Base-by-base conservation (phyloP, 441 rosid genomes). In the Melastoma candidum region DNA sequence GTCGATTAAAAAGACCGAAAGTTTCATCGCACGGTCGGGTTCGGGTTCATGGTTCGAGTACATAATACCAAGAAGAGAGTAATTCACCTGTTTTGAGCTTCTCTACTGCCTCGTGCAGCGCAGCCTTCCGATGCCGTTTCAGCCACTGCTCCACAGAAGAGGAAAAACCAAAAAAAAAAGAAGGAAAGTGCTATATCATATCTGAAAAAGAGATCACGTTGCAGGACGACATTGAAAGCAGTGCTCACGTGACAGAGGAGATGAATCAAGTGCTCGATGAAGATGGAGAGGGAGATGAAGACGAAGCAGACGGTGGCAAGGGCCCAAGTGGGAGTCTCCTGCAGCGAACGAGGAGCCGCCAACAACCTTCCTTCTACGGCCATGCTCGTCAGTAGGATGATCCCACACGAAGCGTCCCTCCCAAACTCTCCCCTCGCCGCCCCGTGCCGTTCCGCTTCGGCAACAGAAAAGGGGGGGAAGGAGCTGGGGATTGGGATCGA, bases 261-360 rank as follows among this genome's bases (percentile, higher is more conserved):
- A 65, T 80, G 71, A 66, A 82, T 78, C 60, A 73, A 59, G 57
- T 73, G 75, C 58, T 84, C 89, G 36, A 84, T 51, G 26, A 74
- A 36, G 22, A 85, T 44, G 64, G 87, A 84, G 59, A 82, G 2
- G 8, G 63, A 57, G 54, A 84, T 76, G 66, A 81, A 69, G 65
- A 79, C 17, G 46, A 84, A 69, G 65, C 84, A 77, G 57, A 85
- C 83, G 14, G 72, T 59, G 4, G 89, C 89, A 3, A 84, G 51
- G 62, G 93, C 93, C 88, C 93, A 84, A 8, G 83, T 84, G 4
- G 88, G 88, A 0, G 93, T 84, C 12, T 76, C 54, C 59, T 66
- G 68, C 47, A 84, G 73, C 36, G 80, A 65, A 25, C 77, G 66
- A 46, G 55, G 49, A 1, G 66, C 1, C n/a, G 47, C 24, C 26